Conservation (phyloP, 108 stramenopile species). For the Aurantiochytrium sp. region DNA sequence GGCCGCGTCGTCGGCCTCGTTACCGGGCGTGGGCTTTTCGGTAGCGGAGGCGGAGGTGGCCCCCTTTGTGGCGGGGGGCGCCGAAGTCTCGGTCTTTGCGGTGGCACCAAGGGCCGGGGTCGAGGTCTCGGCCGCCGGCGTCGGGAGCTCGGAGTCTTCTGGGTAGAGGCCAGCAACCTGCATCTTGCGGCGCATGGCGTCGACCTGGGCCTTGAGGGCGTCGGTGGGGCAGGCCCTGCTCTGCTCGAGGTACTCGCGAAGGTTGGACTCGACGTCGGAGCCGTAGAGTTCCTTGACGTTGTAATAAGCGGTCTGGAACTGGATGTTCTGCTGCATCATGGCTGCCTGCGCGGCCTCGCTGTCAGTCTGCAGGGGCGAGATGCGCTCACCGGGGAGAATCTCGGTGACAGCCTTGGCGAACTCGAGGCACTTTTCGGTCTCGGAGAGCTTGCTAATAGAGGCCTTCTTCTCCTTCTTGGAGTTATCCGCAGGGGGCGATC, state of each 20-base stretch:
- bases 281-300: constrained; percentile 20
- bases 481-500: neutral
- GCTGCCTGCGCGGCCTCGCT: neutral
- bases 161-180: neutral
- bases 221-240: neutral
- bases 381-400: neutral
- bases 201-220: neutral
- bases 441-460: neutral
- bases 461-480: constrained; percentile 1
- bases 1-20: neutral
- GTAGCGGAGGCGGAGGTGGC: neutral
- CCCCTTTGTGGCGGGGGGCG: no score
- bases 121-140: neutral
- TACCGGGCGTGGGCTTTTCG: neutral
- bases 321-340: neutral
- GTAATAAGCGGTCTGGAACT: neutral
- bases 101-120: no score
- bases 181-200: neutral
- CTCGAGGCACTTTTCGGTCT: constrained; percentile 13
- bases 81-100: no score
- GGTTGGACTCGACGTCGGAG: neutral
- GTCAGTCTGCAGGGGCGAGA: neutral
- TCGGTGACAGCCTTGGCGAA: constrained; percentile 18
- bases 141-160: neutral
- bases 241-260: neutral